These are phyloP conservation scores for Ramalina peruviana DNA, from an alignment of 495 filamentous ascomycete species.

Conservation along the genomic window DNA sequence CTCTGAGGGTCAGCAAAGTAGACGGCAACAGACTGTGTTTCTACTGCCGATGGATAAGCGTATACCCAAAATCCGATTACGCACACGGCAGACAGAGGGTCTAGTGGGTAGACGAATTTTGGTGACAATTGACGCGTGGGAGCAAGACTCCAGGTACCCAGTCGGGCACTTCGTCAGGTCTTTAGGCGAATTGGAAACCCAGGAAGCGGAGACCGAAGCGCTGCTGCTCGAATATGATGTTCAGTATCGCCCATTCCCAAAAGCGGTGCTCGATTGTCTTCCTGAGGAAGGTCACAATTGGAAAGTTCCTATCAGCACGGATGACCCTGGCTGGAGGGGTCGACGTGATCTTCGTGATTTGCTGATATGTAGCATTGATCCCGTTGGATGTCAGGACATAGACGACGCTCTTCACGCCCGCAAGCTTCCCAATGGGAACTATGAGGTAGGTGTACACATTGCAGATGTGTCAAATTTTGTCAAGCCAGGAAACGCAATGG, in stretches of 20 bases:
- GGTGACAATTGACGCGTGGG: slow-evolving; percentile 94
- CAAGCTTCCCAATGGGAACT: slow-evolving; percentile 79
- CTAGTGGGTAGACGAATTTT: slow-evolving; percentile 82
- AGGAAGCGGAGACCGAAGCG: slow-evolving; percentile 92
- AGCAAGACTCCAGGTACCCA: slow-evolving; percentile 80
- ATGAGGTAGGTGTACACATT: slow-evolving; percentile 96
- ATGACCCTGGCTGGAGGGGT: slow-evolving; percentile 74
- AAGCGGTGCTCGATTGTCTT: slow-evolving; percentile 83
- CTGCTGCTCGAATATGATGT: slow-evolving; percentile 90
- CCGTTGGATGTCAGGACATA: slow-evolving; percentile 91
- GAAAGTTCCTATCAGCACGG: slow-evolving; percentile 64
- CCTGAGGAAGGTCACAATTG: slow-evolving; percentile 87
- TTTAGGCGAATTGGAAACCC: slow-evolving; percentile 83
- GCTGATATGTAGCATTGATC: slow-evolving; percentile 93
- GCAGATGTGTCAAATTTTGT: slow-evolving; percentile 98
- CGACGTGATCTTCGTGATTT: slow-evolving; percentile 72
- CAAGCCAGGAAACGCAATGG: slow-evolving; percentile 94
- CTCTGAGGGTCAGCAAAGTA: slow-evolving; percentile 50
- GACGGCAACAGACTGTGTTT: slow-evolving; percentile 84
- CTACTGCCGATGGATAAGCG: slow-evolving; percentile 94
- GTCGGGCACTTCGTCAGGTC: slow-evolving; percentile 89
- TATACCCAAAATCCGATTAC: slow-evolving; percentile 86
- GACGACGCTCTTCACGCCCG: slow-evolving; percentile 91
- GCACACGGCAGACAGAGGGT: slow-evolving; percentile 77
- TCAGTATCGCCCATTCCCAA: slow-evolving; percentile 94